A percentile compares a stretch with the other conserved stretches of the same genome.
phyloP scores from a whole-genome alignment of 768 basidiomycete species.

The Baorangia bicolor region DNA sequence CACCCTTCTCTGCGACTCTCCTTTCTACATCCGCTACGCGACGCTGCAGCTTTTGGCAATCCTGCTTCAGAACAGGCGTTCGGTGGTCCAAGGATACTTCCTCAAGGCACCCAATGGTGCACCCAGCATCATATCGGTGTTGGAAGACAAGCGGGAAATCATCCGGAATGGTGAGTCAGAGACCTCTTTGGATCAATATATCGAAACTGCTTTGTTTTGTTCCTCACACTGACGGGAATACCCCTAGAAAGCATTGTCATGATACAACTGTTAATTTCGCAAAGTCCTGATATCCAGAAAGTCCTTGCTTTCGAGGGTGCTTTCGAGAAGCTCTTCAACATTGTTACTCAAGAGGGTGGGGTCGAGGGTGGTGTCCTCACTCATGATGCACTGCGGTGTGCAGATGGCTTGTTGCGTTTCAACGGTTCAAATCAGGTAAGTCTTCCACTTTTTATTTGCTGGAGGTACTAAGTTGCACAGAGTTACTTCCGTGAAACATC shows the following conservation, averaged over 20 bases:
- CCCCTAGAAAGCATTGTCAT: constrained; percentile 76
- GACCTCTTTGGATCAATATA: not conserved
- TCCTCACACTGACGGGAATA: constrained; percentile 8
- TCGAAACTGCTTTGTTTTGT: not conserved
- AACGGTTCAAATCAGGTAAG: constrained; percentile 92
- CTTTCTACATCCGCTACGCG: constrained; percentile 85
- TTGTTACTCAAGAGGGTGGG: constrained; percentile 84
- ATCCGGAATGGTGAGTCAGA: constrained; percentile 73
- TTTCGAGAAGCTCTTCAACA: constrained; percentile 93
- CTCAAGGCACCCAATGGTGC: constrained; percentile 80
- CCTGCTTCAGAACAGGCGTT: constrained; percentile 79
- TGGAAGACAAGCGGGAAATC: constrained; percentile 87
- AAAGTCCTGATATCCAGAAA: constrained; percentile 94
- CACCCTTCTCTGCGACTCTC: constrained; percentile 65
- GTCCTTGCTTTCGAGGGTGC: constrained; percentile 95
- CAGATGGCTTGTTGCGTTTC: constrained; percentile 85
- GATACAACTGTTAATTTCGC: constrained; percentile 75
- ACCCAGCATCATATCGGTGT: constrained; percentile 64
- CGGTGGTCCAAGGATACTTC: constrained; percentile 86
- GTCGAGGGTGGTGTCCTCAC: constrained; percentile 87
- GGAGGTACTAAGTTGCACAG: constrained; percentile 42
- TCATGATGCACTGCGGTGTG: constrained; percentile 80
- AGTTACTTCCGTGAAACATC: constrained; percentile 95
- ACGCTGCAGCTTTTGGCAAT: constrained; percentile 79
- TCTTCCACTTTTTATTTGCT: not conserved